Evolutionary conservation across 441 rosid genomes (phyloP).

Genomic region (Croton setiger): DNA sequence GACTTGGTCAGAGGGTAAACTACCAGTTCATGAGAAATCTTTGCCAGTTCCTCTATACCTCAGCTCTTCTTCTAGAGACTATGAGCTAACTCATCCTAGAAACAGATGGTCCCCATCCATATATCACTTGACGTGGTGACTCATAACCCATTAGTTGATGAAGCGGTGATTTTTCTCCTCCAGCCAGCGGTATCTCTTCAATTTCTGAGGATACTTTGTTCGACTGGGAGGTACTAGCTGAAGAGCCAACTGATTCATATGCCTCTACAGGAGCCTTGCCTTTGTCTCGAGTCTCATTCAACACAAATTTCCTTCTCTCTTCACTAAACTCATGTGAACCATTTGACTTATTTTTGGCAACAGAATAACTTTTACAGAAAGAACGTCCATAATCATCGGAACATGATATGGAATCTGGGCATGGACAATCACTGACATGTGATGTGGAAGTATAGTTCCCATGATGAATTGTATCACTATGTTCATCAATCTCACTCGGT

Average conservation of each 20-base stretch:
- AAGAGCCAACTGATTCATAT: slow-evolving; percentile 31
- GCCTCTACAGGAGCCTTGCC: slow-evolving; percentile 28
- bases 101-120: slow-evolving; percentile 20
- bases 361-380: slow-evolving; percentile 36
- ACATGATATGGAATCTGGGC: slow-evolving; percentile 32
- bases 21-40: not conserved
- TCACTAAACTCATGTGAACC: slow-evolving; percentile 22
- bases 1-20: too few species aligned
- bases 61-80: not conserved
- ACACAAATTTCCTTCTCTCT: slow-evolving; percentile 25
- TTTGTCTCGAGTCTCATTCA: slow-evolving; percentile 27
- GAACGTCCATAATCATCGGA: slow-evolving; percentile 41
- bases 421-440: slow-evolving; percentile 28
- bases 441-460: slow-evolving; percentile 34
- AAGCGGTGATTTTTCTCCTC: slow-evolving; percentile 57
- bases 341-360: slow-evolving; percentile 26
- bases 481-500: too few species aligned
- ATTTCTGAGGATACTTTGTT: slow-evolving; percentile 39
- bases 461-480: slow-evolving; percentile 18
- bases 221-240: slow-evolving; percentile 23
- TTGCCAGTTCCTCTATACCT: slow-evolving; percentile 4
- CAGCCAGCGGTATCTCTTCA: slow-evolving; percentile 36
- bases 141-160: slow-evolving; percentile 89
- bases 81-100: slow-evolving; percentile 17
- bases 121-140: slow-evolving; percentile 54